Evolutionary conservation across 106 monocot species (phyloP).

Genomic region (Alisma plantagoaquatica): DNA sequence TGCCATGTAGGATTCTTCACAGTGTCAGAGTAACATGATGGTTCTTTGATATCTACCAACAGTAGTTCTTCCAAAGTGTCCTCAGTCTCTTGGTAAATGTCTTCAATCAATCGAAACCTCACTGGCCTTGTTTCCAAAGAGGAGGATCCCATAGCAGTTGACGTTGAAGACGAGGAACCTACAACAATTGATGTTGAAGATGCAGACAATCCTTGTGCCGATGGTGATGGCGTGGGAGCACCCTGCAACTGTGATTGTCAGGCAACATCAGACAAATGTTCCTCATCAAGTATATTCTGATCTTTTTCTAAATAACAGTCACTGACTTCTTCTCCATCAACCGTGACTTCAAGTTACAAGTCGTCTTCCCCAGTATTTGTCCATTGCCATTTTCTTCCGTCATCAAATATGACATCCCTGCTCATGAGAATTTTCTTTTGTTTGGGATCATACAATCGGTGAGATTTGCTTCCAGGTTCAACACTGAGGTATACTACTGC

Average conservation of each 20-base stretch:
- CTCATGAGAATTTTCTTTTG: neutral
- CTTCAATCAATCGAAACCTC: too few relatives aligned
- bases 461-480: neutral
- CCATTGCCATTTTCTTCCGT: neutral
- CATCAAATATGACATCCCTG: neutral
- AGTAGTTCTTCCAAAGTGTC: neutral
- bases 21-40: neutral
- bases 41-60: neutral
- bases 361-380: too few relatives aligned
- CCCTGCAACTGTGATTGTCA: neutral
- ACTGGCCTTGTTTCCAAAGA: too few relatives aligned
- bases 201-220: neutral
- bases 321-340: neutral
- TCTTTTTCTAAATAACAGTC: neutral
- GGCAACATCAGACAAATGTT: neutral
- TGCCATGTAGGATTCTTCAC: neutral
- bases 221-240: neutral
- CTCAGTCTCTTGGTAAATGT: neutral
- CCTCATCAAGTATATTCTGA: too few relatives aligned
- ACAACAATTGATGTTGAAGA: neutral
- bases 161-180: neutral
- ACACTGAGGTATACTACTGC: neutral
- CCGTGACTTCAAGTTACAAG: neutral
- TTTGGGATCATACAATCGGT: neutral
- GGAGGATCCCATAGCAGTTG: neutral